A percentile compares a stretch with the other conserved stretches of the same genome.
Evolutionary conservation across 169 alveolate genomes (phyloP).

Genomic region (Neospora caninum): DNA sequence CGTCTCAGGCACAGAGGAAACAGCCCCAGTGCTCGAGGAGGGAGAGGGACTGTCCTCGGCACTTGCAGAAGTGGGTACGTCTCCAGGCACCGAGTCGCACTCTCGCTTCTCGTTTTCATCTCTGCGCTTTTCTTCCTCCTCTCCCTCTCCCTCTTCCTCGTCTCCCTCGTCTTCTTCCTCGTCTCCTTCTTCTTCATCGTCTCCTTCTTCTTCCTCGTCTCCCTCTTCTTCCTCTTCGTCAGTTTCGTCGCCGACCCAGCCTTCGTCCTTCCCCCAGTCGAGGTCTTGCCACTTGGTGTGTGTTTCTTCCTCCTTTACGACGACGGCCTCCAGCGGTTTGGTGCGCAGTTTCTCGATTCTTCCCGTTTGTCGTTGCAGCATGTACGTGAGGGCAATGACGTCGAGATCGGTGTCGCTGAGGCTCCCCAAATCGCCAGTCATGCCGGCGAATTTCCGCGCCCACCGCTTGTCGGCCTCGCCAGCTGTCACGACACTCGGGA

Average conservation of each 20-base stretch:
- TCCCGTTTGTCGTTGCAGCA: slow-evolving; percentile 69
- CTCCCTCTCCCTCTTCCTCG: background rate
- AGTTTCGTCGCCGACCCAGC: background rate
- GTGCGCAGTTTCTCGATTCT: slow-evolving; percentile 24
- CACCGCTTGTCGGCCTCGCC: slow-evolving; percentile 48
- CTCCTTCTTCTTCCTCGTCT: background rate
- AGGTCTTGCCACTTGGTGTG: background rate
- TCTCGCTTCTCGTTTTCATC: background rate
- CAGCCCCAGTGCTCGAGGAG: background rate
- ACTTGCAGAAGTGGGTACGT: background rate
- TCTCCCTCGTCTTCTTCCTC: background rate
- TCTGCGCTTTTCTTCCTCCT: background rate
- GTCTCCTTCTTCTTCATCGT: background rate
- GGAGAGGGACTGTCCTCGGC: background rate
- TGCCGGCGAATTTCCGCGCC: slow-evolving; percentile 66
- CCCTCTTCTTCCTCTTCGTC: background rate
- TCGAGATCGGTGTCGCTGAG: slow-evolving; percentile 63
- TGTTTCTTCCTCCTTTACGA: background rate
- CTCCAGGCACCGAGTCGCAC: background rate
- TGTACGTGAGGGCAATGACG: slow-evolving; percentile 70
- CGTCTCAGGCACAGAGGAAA: too few relatives aligned
- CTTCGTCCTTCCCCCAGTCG: background rate
- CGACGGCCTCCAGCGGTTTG: slow-evolving; percentile 46
- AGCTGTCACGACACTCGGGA: background rate
- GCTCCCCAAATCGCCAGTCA: slow-evolving; percentile 65